Percentiles rank a stretch among this genome's conserved stretches.
Evolutionary conservation across 2,329 filamentous ascomycete genomes (phyloP).

Genomic region (Cryphonectria radicalis): DNA sequence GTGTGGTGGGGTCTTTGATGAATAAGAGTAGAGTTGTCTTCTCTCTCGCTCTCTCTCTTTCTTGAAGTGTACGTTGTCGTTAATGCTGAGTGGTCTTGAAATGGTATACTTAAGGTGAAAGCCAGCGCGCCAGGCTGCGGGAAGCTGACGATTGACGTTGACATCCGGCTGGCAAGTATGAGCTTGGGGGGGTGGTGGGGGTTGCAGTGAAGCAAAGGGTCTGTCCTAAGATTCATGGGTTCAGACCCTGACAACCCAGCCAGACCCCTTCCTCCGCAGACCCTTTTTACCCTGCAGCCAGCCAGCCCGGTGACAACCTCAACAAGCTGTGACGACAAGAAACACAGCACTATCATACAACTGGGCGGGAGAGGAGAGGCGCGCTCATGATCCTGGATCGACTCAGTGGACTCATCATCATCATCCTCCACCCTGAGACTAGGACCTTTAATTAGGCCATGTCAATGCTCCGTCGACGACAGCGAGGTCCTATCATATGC

Average conservation of each 20-base stretch:
- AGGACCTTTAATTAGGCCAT: too few species aligned
- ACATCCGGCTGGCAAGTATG: slow-evolving; percentile 27
- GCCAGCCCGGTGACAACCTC: too few species aligned
- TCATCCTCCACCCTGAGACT: neutral
- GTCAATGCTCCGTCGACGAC: too few species aligned
- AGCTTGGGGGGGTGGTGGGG: neutral
- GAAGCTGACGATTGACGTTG: slow-evolving; percentile 27
- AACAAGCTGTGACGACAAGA: too few species aligned
- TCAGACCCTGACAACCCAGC: neutral
- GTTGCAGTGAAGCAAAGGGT: neutral
- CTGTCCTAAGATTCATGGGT: neutral
- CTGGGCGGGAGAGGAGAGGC: too few species aligned
- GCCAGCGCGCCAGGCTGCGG: slow-evolving; percentile 24
- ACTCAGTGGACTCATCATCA: neutral
- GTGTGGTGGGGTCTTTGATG: neutral
- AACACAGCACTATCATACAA: too few species aligned
- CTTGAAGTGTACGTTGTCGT: neutral
- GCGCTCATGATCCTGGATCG: neutral
- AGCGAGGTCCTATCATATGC: too few species aligned
- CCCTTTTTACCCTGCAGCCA: neutral
- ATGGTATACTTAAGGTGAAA: slow-evolving; percentile 7
- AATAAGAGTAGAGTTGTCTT: neutral
- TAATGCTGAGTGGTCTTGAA: neutral
- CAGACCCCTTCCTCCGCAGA: neutral
- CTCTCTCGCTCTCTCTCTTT: neutral